Percentiles rank a stretch among this genome's conserved stretches.
Evolutionary conservation across 805 yeast species (phyloP).

Genomic region (Diddensiella caesifluorescens): DNA sequence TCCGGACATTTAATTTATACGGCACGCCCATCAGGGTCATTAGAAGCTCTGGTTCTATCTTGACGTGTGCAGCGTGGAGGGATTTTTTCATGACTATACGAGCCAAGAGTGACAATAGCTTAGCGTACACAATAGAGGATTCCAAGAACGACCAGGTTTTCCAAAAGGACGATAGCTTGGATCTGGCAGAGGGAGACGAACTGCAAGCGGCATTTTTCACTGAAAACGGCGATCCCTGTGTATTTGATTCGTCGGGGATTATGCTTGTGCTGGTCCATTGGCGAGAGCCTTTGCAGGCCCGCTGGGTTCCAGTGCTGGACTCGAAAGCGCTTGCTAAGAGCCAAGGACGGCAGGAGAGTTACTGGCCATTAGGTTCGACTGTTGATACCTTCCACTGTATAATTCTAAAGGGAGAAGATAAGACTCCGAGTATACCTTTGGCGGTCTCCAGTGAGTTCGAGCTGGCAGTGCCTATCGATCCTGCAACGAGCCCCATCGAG

Average conservation of each 20-base stretch:
- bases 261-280: constrained; percentile 68
- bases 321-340: constrained; percentile 41
- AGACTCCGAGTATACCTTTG: constrained; percentile 77
- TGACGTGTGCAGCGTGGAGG: constrained; percentile 61
- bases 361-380: constrained; percentile 85
- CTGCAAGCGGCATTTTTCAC: constrained; percentile 77
- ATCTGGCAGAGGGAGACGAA: constrained; percentile 32
- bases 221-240: constrained; percentile 83
- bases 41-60: constrained; percentile 63
- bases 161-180: constrained; percentile 32
- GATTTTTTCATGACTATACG: constrained; percentile 52
- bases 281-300: constrained; percentile 69
- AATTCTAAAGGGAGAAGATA: constrained; percentile 58
- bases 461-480: constrained; percentile 56
- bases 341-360: constrained; percentile 52
- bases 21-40: constrained; percentile 65
- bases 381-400: constrained; percentile 68
- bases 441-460: constrained; percentile 79
- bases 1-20: constrained; percentile 61
- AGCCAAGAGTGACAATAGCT: constrained; percentile 29
- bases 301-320: constrained; percentile 84
- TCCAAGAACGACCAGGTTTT: constrained; percentile 37
- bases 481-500: constrained; percentile 21
- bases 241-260: constrained; percentile 73
- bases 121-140: constrained; percentile 46